Evolutionary conservation across 495 filamentous ascomycete species (phyloP), one percentile per base, ranked within the genome.

Genomic region (Astrothelium macrocarpum): DNA sequence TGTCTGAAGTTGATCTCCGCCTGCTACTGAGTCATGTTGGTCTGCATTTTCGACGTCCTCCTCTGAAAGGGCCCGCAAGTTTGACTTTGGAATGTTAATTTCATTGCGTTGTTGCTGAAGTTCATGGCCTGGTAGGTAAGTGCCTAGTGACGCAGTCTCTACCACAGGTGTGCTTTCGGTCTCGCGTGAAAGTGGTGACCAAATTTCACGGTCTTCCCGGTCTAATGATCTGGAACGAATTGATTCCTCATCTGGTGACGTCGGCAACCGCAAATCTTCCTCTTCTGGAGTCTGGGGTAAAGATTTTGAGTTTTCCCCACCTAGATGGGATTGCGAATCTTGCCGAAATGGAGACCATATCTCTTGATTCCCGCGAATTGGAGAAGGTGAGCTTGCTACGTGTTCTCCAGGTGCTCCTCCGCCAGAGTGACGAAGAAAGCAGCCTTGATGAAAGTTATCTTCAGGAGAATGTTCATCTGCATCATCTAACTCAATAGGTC

Each of bases 101-200:
- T 56, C 49, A 16, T 25, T 56, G 20, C 49, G 20, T 25, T 56
- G 49, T 16, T 9, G 49, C 25, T 29, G 49, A 29, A 56, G 49
- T 29, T 56, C 49, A 56, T 56, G 49, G 29, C 49, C 29, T 26
- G 49, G 49, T 4, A 56, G 16, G 29, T 56, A 56, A 29, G 70
- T 68, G 1, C 70, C 70, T 20, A 70, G 26, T 25, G 67, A 58
- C 26, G 70, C 67, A 34, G 64, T 66, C 26, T 60, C 65, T 25
- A 71, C 39, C 2, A 67, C 59, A 34, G 70, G 70, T 12, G 70
- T 68, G 16, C 63, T 43, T 31, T 43, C 59, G 36, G 36, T 26
- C n/a, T 36, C 36, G 59, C 32, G 59, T 34, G 59, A 56, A 26
- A 56, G 49, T 29, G 49, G 49, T 10, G 49, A 56, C 49, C 49